Percentiles rank a stretch among this genome's conserved stretches.
Conservation (phyloP, 2,329 filamentous ascomycete species). For the Cladophialophora exuberans region DNA sequence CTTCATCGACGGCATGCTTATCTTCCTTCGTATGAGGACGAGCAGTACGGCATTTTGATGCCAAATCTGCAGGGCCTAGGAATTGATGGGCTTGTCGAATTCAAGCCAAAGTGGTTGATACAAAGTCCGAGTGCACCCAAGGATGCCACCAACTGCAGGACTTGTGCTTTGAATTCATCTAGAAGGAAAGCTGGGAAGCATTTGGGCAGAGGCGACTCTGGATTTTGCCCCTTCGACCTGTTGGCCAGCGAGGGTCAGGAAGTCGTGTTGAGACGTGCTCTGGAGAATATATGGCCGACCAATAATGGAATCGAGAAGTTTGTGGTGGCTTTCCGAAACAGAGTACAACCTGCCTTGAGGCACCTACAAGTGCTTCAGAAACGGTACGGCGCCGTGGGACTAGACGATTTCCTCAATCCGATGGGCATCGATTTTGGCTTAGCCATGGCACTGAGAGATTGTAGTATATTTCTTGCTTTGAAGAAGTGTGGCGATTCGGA, state of each 20-base stretch:
- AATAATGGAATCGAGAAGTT: constrained; percentile 38
- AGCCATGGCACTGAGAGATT: constrained; percentile 81
- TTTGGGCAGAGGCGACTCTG: constrained; percentile 34
- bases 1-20: constrained; percentile 56
- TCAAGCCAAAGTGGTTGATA: constrained; percentile 83
- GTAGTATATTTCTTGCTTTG: constrained; percentile 63
- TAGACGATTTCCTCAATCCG: constrained; percentile 32
- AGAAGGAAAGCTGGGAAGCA: constrained; percentile 41
- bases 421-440: constrained; percentile 58
- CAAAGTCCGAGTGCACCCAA: constrained; percentile 74
- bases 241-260: constrained; percentile 43
- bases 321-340: constrained; percentile 37
- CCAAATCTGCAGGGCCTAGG: constrained; percentile 67
- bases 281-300: constrained; percentile 23
- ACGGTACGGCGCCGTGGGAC: constrained; percentile 34
- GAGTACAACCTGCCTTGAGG: constrained; percentile 41
- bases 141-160: constrained; percentile 68
- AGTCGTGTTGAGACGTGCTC: constrained; percentile 45
- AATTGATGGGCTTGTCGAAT: constrained; percentile 57
- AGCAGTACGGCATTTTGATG: constrained; percentile 68
- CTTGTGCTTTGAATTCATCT: constrained; percentile 66
- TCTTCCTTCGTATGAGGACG: constrained; percentile 54
- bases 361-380: constrained; percentile 32
- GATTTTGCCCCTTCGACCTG: constrained; percentile 70
- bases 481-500: constrained; percentile 40